Evolutionary conservation across 108 stramenopile species (phyloP).

Genomic region (Cyclotella cryptica): DNA sequence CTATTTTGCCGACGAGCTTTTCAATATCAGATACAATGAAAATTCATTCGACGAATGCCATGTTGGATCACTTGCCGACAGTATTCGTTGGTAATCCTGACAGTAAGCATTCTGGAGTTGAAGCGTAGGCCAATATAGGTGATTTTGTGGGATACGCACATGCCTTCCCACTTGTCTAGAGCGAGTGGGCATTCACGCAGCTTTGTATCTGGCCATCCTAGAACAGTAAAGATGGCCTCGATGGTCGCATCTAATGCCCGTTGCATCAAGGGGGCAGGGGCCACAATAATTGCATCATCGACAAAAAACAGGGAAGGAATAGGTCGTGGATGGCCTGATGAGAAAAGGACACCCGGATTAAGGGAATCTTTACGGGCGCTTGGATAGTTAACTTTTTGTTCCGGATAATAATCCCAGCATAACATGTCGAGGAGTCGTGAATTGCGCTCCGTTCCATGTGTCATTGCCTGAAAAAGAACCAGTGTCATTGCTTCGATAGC

Average conservation of each 20-base stretch:
- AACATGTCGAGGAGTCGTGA: neutral
- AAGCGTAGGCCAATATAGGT: too few relatives aligned
- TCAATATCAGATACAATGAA: neutral
- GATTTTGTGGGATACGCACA: neutral
- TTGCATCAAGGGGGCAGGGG: neutral
- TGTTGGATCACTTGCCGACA: neutral
- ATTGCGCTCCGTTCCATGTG: neutral
- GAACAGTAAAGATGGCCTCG: slow-evolving; percentile 33
- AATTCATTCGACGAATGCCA: neutral
- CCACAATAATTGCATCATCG: slow-evolving; percentile 4
- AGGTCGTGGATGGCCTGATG: neutral
- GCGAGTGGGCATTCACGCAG: slow-evolving; percentile 15
- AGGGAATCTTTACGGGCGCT: neutral
- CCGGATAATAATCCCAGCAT: neutral
- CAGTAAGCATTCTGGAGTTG: neutral
- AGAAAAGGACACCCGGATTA: slow-evolving; percentile 5
- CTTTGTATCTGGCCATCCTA: neutral
- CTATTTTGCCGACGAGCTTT: slow-evolving; percentile 20
- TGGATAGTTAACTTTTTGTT: neutral
- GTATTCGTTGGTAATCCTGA: slow-evolving; percentile 17
- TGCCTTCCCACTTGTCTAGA: slow-evolving; percentile 19
- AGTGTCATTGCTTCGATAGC: too few relatives aligned
- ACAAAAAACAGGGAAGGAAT: slow-evolving; percentile 14
- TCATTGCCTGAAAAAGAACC: neutral
- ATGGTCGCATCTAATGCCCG: neutral